Base-by-base conservation (phyloP, 164 flowering plant species). In the Vitis cinerea region DNA sequence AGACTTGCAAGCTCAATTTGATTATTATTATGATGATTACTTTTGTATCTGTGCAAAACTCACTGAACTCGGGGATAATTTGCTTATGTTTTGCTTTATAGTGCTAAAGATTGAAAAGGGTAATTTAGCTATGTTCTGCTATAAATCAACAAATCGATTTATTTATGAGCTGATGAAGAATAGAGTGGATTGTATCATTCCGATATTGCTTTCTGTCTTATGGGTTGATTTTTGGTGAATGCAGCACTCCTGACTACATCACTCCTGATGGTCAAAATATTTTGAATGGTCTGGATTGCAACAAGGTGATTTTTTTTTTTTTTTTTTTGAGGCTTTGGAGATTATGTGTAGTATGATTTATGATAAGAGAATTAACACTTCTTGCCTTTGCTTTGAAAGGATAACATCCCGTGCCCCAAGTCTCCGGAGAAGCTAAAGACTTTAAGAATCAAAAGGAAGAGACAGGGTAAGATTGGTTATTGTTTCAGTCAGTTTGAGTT, bases 201-300 rank as follows among this genome's bases (percentile, higher is more conserved):
- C 27, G 27, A 37, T 37, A 37, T 62, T 64, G n/a, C 47, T 52
- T 50, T 48, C 23, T 67, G 52, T 50, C 55, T 0, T 51, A 53
- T 62, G 0, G 55, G 57, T 64, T 44, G 4, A 11, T 8, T 9
- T 12, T 9, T 64, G 61, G 17, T 59, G 14, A 49, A 16, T 81
- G 82, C 85, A 95, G 99, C 76, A 92, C 98, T 14, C 99, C 99
- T 12, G 98, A 92, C 80, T 95, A 92, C 68, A 92, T 95, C 17
- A 92, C 99, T 8, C 97, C 98, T 16, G 97, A 87, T 67, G 85
- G 85, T 74, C 94, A 84, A 53, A 76, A 83, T 50, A 55, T 81
- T 56, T 59, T 74, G 31, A 82, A 66, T 65, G 65, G 52, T 49
- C 74, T 83, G 44, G 90, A 85, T 79, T 74, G 69, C 54, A 83